phyloP scores from a whole-genome alignment of 2,329 filamentous ascomycete genomes.

The Zarea fungicola region DNA sequence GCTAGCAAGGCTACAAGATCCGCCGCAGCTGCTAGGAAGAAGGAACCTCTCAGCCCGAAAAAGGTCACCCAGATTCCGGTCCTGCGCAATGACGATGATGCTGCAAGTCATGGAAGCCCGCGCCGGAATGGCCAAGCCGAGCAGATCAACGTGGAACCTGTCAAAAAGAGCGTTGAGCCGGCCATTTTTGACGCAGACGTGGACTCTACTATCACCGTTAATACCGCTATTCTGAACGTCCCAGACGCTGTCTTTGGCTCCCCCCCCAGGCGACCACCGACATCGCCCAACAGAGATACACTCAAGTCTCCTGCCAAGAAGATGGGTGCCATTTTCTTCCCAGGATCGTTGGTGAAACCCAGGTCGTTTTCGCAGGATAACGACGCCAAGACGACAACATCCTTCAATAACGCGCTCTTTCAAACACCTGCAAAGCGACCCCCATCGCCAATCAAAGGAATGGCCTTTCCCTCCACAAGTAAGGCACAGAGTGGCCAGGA shows the following conservation, averaged over 20 bases:
- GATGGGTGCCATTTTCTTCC: conserved; percentile 26
- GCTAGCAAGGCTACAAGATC: conserved; percentile 30
- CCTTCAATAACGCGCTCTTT: conserved; percentile 36
- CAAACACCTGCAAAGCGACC: conserved; percentile 49
- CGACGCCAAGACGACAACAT: conserved; percentile 8
- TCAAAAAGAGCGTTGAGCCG: conserved; percentile 28
- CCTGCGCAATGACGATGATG: conserved; percentile 35
- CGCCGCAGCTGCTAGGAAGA: conserved; percentile 34
- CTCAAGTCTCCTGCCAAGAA: conserved; percentile 52
- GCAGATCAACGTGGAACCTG: conserved; percentile 34
- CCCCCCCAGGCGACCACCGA: conserved; percentile 49
- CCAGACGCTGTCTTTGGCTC: conserved; percentile 43
- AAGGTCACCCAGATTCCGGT: conserved; percentile 56
- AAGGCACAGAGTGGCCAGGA: conserved; percentile 29
- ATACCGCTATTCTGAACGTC: conserved; percentile 25
- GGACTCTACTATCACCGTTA: conserved; percentile 24
- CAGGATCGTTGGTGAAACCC: conserved; percentile 29
- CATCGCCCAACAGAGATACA: conserved; percentile 49
- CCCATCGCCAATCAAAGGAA: conserved; percentile 38
- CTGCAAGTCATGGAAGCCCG: conserved; percentile 57
- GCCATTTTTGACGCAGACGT: conserved; percentile 10
- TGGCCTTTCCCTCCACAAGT: conserved; percentile 24
- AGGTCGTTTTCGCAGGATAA: conserved; percentile 8
- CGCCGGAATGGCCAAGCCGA: conserved; percentile 31
- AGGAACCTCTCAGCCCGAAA: conserved; percentile 59